A percentile compares a stretch with the other conserved stretches of the same genome.
These are phyloP conservation scores for Tylopilus sp. DNA, from an alignment of 1,284 basidiomycete species.

Conservation along the genomic window DNA sequence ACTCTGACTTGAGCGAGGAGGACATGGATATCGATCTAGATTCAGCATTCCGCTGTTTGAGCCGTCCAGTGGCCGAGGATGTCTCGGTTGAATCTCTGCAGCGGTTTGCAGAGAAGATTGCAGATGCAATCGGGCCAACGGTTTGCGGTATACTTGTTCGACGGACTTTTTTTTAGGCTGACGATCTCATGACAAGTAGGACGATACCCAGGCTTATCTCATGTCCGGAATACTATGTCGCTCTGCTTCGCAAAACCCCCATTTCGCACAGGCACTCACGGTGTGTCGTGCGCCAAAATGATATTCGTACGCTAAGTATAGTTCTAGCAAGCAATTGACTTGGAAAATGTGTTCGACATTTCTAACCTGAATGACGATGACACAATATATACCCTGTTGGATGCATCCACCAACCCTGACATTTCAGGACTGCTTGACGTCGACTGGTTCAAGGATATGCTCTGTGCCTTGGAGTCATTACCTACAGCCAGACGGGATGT, in stretches of 20 bases:
- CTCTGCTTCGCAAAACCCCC: slow-evolving; percentile 59
- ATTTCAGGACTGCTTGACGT: slow-evolving; percentile 47
- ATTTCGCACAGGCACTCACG: slow-evolving; percentile 41
- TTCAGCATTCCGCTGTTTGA: slow-evolving; percentile 46
- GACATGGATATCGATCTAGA: slow-evolving; percentile 52
- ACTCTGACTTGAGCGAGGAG: slow-evolving; percentile 50
- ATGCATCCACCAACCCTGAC: slow-evolving; percentile 61
- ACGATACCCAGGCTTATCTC: slow-evolving; percentile 50
- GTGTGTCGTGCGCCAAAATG: slow-evolving; percentile 29
- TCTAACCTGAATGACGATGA: slow-evolving; percentile 48
- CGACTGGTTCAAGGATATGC: slow-evolving; percentile 30
- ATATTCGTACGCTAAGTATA: slow-evolving; percentile 6
- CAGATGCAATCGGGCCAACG: slow-evolving; percentile 49
- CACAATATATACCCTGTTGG: slow-evolving; percentile 51
- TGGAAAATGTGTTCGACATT: slow-evolving; percentile 51
- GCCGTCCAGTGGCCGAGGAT: slow-evolving; percentile 56
- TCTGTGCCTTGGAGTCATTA: slow-evolving; percentile 41
- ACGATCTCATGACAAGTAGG: slow-evolving; percentile 37
- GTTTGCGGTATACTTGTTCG: slow-evolving; percentile 35
- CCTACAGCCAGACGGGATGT: slow-evolving; percentile 40
- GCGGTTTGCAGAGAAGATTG: slow-evolving; percentile 52
- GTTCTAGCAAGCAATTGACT: slow-evolving; percentile 51
- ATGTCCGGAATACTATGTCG: slow-evolving; percentile 58
- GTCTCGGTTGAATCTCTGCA: slow-evolving; percentile 43
- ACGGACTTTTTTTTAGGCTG: slow-evolving; percentile 1